phyloP scores from a whole-genome alignment of 208 protist genomes.

The Leishmania turanica region DNA sequence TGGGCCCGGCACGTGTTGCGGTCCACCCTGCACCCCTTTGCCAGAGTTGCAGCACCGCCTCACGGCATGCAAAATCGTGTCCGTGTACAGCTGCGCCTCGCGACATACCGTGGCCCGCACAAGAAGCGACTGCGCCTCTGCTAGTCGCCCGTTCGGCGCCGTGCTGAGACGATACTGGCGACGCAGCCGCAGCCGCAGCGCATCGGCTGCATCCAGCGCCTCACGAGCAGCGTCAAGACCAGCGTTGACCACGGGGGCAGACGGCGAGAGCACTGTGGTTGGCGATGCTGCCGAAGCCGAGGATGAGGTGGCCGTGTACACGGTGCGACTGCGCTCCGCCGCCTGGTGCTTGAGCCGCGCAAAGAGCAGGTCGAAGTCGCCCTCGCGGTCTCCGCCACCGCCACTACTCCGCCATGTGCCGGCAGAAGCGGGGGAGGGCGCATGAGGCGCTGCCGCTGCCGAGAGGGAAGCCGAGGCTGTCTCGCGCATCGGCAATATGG shows the following conservation, averaged over 20 bases:
- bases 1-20: background rate
- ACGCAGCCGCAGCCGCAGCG: slow-evolving; percentile 22
- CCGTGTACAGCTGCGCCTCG: slow-evolving; percentile 19
- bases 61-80: background rate
- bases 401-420: background rate
- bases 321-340: slow-evolving; percentile 5
- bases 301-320: background rate
- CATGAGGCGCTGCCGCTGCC: background rate
- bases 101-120: slow-evolving; percentile 22
- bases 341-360: slow-evolving; percentile 31
- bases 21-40: background rate
- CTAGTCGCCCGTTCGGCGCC: slow-evolving; percentile 8
- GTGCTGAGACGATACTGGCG: slow-evolving; percentile 24
- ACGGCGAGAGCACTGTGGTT: background rate
- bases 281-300: slow-evolving; percentile 2
- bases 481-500: slow-evolving; percentile 9
- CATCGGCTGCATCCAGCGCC: slow-evolving; percentile 15
- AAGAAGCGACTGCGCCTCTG: slow-evolving; percentile 21
- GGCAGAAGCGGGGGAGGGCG: background rate
- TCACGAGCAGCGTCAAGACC: slow-evolving; percentile 22
- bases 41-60: background rate
- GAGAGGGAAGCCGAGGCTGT: background rate
- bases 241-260: background rate
- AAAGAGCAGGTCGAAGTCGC: slow-evolving; percentile 22
- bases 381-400: slow-evolving; percentile 7